Conservation (phyloP, 2,329 filamentous ascomycete species). For the Tolypocladium nubicola region DNA sequence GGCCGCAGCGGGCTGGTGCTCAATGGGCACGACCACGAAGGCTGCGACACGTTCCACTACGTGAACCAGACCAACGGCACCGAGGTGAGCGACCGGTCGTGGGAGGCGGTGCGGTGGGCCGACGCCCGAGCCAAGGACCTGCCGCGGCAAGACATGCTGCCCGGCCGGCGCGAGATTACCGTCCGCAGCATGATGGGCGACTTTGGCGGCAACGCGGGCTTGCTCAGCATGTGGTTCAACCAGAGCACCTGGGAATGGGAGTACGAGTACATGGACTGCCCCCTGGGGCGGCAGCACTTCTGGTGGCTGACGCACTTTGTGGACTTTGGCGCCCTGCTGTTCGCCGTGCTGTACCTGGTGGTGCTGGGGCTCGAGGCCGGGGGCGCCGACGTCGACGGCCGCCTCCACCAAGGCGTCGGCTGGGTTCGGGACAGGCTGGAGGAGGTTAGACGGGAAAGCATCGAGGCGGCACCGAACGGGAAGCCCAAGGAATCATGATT, state of each 20-base stretch:
- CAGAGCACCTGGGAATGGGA: conserved; percentile 61
- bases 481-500: conserved; percentile 10
- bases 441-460: background rate
- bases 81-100: conserved; percentile 28
- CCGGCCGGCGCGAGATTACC: conserved; percentile 77
- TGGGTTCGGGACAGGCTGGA: conserved; percentile 7
- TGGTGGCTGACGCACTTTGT: conserved; percentile 88
- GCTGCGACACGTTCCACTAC: conserved; percentile 83
- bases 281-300: conserved; percentile 74
- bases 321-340: conserved; percentile 40
- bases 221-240: conserved; percentile 88
- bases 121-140: conserved; percentile 31
- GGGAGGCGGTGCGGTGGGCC: conserved; percentile 39
- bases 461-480: conserved; percentile 6
- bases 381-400: conserved; percentile 25
- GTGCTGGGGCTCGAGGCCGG: conserved; percentile 13
- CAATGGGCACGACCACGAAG: conserved; percentile 91
- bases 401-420: conserved; percentile 9
- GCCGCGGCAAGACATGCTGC: conserved; percentile 30
- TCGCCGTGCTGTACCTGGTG: conserved; percentile 14
- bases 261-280: conserved; percentile 70
- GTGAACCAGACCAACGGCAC: conserved; percentile 50
- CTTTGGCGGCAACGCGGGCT: conserved; percentile 81
- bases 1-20: conserved; percentile 71
- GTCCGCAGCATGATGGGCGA: conserved; percentile 98